Conservation (phyloP, 225 moss, liverwort and hornwort species). For the Climacium dendroides region DNA sequence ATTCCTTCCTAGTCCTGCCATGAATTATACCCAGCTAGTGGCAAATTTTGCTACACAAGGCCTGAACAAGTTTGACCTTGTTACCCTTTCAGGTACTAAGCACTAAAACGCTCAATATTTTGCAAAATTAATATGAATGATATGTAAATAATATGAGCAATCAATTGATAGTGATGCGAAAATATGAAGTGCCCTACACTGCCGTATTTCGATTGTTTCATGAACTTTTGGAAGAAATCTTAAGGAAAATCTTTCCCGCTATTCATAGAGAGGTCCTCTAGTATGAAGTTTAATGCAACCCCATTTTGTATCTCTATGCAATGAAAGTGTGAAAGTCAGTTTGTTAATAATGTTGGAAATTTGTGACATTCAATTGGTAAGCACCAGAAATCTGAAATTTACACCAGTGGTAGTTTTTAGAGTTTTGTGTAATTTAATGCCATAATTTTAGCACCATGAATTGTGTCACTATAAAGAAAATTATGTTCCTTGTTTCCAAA, state of each 20-base stretch:
- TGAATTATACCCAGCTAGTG: background rate
- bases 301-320: too few relatives aligned
- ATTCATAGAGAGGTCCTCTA: background rate
- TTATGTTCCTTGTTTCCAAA: background rate
- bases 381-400: background rate
- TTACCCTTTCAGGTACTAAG: constrained; percentile 5
- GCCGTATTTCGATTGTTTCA: background rate
- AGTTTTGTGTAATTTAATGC: background rate
- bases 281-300: background rate
- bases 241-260: background rate
- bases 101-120: background rate
- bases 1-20: background rate
- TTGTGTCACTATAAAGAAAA: background rate
- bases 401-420: too few relatives aligned
- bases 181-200: background rate
- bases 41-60: background rate
- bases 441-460: background rate
- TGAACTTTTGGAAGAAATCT: background rate
- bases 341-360: background rate
- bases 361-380: background rate
- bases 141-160: too few relatives aligned
- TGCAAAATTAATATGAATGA: background rate
- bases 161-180: background rate
- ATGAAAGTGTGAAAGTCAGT: background rate
- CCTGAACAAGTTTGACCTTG: background rate